Evolutionary conservation across 148 eudicot species (phyloP).

Genomic region (Dysphania ambrosioides): DNA sequence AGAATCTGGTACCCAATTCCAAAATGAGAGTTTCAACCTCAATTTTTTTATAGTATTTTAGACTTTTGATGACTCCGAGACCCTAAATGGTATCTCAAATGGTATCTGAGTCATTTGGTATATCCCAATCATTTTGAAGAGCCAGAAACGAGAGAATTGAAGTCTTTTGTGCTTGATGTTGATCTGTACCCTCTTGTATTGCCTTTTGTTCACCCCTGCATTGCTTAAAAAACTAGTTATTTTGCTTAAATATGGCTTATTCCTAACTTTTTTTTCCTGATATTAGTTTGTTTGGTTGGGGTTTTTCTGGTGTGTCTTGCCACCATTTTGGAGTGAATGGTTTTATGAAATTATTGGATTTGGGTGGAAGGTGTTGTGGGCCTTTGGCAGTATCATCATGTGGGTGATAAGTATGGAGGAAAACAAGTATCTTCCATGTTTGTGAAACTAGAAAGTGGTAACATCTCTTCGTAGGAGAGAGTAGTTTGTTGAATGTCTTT

Average conservation of each 20-base stretch:
- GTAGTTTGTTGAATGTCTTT: too few species aligned
- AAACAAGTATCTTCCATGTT: not conserved
- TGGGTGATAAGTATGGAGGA: not conserved
- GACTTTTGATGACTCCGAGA: too few species aligned
- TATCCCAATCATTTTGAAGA: too few species aligned
- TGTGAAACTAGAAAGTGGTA: not conserved
- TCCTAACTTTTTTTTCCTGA: not conserved
- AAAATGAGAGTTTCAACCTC: too few species aligned
- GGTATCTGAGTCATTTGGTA: too few species aligned
- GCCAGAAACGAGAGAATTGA: not conserved
- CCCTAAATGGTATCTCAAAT: too few species aligned
- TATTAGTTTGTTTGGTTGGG: not conserved
- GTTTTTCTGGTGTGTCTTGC: not conserved
- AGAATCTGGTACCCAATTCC: too few species aligned
- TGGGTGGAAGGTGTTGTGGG: not conserved
- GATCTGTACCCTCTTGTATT: not conserved
- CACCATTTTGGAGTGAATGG: not conserved
- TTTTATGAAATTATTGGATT: too few species aligned
- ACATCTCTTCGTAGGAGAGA: not conserved
- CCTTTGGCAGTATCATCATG: not conserved
- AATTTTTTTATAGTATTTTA: too few species aligned
- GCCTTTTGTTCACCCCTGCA: not conserved
- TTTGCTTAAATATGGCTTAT: too few species aligned
- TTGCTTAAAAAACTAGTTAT: not conserved
- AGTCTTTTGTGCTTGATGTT: not conserved